These are phyloP conservation scores for Rugonectria rugulosa DNA, from an alignment of 2,329 filamentous ascomycete genomes.

Conservation along the genomic window DNA sequence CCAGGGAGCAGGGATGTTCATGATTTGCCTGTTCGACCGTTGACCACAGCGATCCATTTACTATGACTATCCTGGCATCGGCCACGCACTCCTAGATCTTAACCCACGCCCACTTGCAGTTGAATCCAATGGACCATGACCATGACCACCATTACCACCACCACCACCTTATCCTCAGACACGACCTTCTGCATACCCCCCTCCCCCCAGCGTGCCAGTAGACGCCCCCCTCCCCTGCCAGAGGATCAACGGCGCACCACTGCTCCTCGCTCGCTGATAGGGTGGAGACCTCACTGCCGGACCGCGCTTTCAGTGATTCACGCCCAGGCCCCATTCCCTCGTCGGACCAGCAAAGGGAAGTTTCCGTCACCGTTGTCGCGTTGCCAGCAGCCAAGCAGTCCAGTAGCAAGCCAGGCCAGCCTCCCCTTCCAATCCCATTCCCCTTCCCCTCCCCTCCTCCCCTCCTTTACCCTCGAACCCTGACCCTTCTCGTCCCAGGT, in stretches of 20 bases:
- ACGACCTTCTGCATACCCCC: constrained; percentile 22
- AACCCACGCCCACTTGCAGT: constrained; percentile 32
- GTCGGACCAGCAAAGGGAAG: constrained; percentile 34
- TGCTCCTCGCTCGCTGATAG: constrained; percentile 24
- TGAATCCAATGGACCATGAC: too few relatives aligned
- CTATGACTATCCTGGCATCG: constrained; percentile 35
- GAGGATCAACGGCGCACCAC: constrained; percentile 35
- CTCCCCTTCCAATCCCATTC: too few relatives aligned
- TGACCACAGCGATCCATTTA: constrained; percentile 41
- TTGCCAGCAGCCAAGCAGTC: too few relatives aligned
- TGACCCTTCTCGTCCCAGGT: constrained; percentile 38
- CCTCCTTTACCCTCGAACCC: constrained; percentile 24
- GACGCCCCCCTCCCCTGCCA: constrained; percentile 29
- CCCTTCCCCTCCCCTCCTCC: constrained; percentile 33
- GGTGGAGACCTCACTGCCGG: constrained; percentile 38
- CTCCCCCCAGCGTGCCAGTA: neutral
- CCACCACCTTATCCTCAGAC: constrained; percentile 15
- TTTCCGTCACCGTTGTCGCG: constrained; percentile 31
- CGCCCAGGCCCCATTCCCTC: constrained; percentile 25
- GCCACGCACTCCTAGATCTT: constrained; percentile 37
- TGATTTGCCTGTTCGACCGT: constrained; percentile 38
- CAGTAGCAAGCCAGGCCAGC: too few relatives aligned
- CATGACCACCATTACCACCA: too few relatives aligned
- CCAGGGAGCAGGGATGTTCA: constrained; percentile 33
- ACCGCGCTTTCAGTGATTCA: constrained; percentile 30